Percentiles rank a stretch among this genome's conserved stretches.
Conservation (phyloP, 2,329 filamentous ascomycete genomes). For the Cercospora sp. region DNA sequence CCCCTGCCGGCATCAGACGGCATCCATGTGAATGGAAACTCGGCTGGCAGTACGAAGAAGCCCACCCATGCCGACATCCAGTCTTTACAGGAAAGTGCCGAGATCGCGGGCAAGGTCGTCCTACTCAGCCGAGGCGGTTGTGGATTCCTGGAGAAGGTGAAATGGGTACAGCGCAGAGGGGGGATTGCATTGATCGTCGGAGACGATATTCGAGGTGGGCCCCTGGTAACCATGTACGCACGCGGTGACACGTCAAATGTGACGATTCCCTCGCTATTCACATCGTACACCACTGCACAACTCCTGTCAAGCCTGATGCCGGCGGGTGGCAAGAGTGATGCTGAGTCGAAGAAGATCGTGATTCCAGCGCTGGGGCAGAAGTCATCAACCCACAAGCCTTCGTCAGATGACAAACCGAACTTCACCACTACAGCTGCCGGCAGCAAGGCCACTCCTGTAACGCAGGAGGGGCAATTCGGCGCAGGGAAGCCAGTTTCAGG, state of each 20-base stretch:
- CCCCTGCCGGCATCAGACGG: constrained; percentile 49
- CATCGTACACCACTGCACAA: constrained; percentile 90
- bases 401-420: constrained; percentile 30
- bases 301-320: constrained; percentile 85
- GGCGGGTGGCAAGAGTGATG: constrained; percentile 47
- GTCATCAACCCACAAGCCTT: constrained; percentile 15
- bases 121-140: constrained; percentile 89
- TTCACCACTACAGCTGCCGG: constrained; percentile 32
- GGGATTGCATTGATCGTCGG: constrained; percentile 89
- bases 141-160: constrained; percentile 94
- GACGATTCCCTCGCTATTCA: constrained; percentile 91
- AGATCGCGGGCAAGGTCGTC: constrained; percentile 91
- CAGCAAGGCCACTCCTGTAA: constrained; percentile 23
- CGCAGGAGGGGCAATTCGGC: constrained; percentile 20
- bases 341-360: constrained; percentile 54
- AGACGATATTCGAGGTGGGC: constrained; percentile 85
- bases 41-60: constrained; percentile 41
- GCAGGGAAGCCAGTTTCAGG: constrained; percentile 27
- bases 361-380: constrained; percentile 39
- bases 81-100: constrained; percentile 83
- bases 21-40: constrained; percentile 38
- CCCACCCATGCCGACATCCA: constrained; percentile 79
- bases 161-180: constrained; percentile 91
- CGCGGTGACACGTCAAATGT: constrained; percentile 92
- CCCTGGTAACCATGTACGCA: constrained; percentile 97